These are phyloP conservation scores for Aspergillus uvarum DNA, from an alignment of 2,329 filamentous ascomycete genomes.

Conservation along the genomic window DNA sequence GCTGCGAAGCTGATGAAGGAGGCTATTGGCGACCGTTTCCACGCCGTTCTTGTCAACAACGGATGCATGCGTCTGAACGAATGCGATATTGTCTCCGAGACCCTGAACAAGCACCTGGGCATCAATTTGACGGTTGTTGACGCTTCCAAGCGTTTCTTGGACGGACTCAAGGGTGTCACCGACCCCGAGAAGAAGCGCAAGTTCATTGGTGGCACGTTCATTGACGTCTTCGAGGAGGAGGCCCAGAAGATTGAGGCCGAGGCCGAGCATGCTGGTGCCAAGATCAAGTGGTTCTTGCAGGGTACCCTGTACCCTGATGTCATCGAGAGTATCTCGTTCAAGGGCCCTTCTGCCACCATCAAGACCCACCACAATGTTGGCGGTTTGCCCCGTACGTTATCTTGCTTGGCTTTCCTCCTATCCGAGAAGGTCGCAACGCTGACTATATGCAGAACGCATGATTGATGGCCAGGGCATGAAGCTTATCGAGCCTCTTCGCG, in stretches of 20 bases:
- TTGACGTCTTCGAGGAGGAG: constrained; percentile 79
- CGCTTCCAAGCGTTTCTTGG: constrained; percentile 74
- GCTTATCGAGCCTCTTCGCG: constrained; percentile 71
- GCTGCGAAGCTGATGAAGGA: constrained; percentile 81
- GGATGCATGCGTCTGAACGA: constrained; percentile 85
- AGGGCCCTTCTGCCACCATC: constrained; percentile 69
- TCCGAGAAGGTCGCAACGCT: not conserved
- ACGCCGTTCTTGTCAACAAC: constrained; percentile 82
- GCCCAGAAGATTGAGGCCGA: constrained; percentile 71
- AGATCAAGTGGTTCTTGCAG: constrained; percentile 84
- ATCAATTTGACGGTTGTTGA: constrained; percentile 91
- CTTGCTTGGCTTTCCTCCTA: too few species aligned
- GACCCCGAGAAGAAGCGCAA: constrained; percentile 89
- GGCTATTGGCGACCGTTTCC: constrained; percentile 82
- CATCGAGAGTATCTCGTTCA: constrained; percentile 71
- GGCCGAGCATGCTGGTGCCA: constrained; percentile 66
- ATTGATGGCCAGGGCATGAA: constrained; percentile 48
- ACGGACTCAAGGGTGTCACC: constrained; percentile 68
- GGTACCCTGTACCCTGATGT: constrained; percentile 76
- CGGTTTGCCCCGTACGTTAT: constrained; percentile 14
- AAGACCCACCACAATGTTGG: constrained; percentile 63
- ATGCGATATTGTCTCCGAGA: constrained; percentile 76
- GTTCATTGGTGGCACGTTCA: constrained; percentile 80
- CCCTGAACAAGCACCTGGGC: constrained; percentile 72
- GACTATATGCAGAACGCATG: constrained; percentile 43